These are phyloP conservation scores for Eragrostis tef DNA, from an alignment of 202 grass and related monocot genomes.

Conservation along the genomic window DNA sequence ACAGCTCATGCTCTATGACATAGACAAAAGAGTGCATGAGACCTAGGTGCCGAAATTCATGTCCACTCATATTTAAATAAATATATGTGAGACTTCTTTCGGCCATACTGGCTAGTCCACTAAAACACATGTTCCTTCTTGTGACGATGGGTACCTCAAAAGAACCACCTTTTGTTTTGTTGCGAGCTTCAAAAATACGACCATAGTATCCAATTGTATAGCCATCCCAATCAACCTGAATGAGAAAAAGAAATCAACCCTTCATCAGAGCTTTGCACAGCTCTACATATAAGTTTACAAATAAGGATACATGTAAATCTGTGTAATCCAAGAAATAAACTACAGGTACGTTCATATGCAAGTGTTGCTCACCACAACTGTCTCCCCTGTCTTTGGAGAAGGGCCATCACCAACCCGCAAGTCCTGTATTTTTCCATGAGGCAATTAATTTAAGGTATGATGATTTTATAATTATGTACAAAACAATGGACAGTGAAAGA, in stretches of 20 bases:
- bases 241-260: constrained; percentile 53
- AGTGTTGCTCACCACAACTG: constrained; percentile 72
- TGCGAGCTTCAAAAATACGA: constrained; percentile 96
- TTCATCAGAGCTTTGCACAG: constrained; percentile 49
- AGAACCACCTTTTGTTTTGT: constrained; percentile 97
- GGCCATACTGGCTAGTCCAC: background rate
- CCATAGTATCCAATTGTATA: constrained; percentile 99
- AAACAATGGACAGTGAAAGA: constrained; percentile 38
- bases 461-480: constrained; percentile 4
- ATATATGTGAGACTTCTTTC: background rate
- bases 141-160: constrained; percentile 72
- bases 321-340: background rate
- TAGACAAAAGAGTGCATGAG: background rate
- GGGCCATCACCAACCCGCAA: constrained; percentile 74
- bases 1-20: background rate
- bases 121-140: background rate
- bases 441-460: constrained; percentile 11
- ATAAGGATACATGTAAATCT: constrained; percentile 2
- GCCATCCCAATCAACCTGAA: constrained; percentile 98
- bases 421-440: constrained; percentile 60
- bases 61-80: constrained; percentile 15
- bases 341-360: constrained; percentile 34
- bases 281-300: constrained; percentile 37
- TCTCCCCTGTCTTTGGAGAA: constrained; percentile 76
- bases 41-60: background rate